Conservation (phyloP, 2,329 filamentous ascomycete species). For the Botrytis fragariae region DNA sequence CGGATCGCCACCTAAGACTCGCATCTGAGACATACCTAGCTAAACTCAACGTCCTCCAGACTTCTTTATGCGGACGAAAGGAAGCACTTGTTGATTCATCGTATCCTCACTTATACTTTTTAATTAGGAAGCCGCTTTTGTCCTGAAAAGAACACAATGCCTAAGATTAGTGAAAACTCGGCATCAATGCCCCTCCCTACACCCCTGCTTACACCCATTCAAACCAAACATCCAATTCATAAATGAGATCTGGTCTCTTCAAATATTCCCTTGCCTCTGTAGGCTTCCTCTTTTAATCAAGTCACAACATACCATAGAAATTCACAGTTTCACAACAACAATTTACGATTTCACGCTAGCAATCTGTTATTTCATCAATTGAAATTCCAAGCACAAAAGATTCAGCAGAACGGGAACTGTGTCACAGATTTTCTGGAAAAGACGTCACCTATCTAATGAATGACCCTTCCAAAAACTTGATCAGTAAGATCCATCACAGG, state of each 20-base stretch:
- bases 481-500: not conserved
- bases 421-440: not conserved
- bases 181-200: not conserved
- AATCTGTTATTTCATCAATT: not conserved
- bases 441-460: not conserved
- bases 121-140: not conserved
- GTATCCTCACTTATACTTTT: not conserved
- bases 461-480: not conserved
- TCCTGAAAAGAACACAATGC: not conserved
- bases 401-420: not conserved
- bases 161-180: not conserved
- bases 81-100: not conserved
- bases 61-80: fast-evolving
- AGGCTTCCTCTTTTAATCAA: not conserved
- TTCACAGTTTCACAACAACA: not conserved
- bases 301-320: not conserved
- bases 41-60: fast-evolving
- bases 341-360: not conserved
- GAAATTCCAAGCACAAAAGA: not conserved
- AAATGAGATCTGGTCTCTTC: not conserved
- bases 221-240: not conserved
- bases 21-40: not conserved
- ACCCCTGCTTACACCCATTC: not conserved
- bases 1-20: not conserved
- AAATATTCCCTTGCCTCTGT: not conserved